Percentiles rank a stretch among this genome's conserved stretches.
These are phyloP conservation scores for Cutaneotrichosporon dermatis DNA, from an alignment of 1,284 basidiomycete species.

Conservation along the genomic window DNA sequence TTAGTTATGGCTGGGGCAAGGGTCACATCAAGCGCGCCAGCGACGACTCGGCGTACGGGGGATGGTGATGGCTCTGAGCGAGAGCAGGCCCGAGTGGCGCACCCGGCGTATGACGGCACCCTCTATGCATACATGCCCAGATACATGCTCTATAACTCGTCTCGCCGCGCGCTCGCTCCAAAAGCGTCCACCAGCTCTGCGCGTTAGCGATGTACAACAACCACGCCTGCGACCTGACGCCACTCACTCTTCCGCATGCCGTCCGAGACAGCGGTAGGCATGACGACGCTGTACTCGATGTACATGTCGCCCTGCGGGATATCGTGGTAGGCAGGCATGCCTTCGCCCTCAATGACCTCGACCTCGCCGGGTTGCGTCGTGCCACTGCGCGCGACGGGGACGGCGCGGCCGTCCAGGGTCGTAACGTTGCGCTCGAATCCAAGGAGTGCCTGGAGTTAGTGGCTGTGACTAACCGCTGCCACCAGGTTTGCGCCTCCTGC, in stretches of 20 bases:
- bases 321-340: slow-evolving; percentile 71
- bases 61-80: no score
- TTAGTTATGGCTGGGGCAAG: no score
- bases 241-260: slow-evolving; percentile 52
- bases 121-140: no score
- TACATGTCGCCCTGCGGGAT: slow-evolving; percentile 73
- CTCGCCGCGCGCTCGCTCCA: slow-evolving; percentile 1
- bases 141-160: slow-evolving; percentile 9
- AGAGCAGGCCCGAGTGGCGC: no score
- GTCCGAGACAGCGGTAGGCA: slow-evolving; percentile 66
- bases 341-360: slow-evolving; percentile 76
- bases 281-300: slow-evolving; percentile 83
- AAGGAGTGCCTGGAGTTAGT: slow-evolving; percentile 39
- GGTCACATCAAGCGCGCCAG: no score
- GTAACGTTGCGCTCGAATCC: slow-evolving; percentile 65
- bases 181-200: slow-evolving; percentile 16
- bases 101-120: no score
- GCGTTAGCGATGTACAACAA: not conserved
- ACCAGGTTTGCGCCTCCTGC: no score
- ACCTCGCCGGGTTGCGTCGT: slow-evolving; percentile 93
- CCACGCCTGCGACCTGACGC: not conserved
- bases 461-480: not conserved
- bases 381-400: slow-evolving; percentile 64
- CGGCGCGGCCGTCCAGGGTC: slow-evolving; percentile 80
- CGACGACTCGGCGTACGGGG: no score